phyloP scores from a whole-genome alignment of 2,329 filamentous ascomycete species.

The Leptographium lundbergii region DNA sequence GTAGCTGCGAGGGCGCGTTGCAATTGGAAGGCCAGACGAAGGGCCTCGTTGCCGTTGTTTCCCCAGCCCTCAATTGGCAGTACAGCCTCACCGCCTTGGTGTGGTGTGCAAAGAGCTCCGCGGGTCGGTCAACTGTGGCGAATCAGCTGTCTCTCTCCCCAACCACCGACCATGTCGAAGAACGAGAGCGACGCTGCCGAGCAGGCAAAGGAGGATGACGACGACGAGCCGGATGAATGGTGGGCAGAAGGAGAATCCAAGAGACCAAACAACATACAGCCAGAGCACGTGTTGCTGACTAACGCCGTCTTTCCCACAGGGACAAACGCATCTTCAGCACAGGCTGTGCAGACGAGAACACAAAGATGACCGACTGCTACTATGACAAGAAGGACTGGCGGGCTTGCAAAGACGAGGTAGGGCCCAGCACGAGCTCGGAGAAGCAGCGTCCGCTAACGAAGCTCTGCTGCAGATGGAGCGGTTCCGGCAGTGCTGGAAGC shows the following conservation, averaged over 20 bases:
- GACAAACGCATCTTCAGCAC: slow-evolving; percentile 97
- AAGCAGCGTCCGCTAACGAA: background rate
- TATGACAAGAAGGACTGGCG: slow-evolving; percentile 96
- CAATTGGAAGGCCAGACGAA: too few species aligned
- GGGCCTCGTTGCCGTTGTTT: too few species aligned
- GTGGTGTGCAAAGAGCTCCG: too few species aligned
- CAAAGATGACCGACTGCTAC: slow-evolving; percentile 88
- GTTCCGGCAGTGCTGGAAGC: slow-evolving; percentile 87
- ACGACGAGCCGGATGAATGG: slow-evolving; percentile 95
- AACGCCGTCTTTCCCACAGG: slow-evolving; percentile 39
- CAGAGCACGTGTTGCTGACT: slow-evolving; percentile 10
- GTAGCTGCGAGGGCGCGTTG: too few species aligned
- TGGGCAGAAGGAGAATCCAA: slow-evolving; percentile 39
- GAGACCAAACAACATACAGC: background rate
- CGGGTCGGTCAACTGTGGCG: too few species aligned
- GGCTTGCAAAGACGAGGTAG: slow-evolving; percentile 71
- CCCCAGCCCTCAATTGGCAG: too few species aligned
- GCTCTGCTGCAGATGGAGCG: slow-evolving; percentile 60
- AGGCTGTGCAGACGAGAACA: slow-evolving; percentile 87
- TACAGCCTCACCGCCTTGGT: too few species aligned
- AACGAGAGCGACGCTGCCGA: slow-evolving; percentile 31
- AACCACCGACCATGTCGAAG: slow-evolving; percentile 36
- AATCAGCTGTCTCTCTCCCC: background rate
- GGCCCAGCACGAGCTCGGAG: background rate
- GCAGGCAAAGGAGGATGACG: slow-evolving; percentile 33